phyloP scores from a whole-genome alignment of 1,139 yeast genomes.

The Yamadazyma atlantica region DNA sequence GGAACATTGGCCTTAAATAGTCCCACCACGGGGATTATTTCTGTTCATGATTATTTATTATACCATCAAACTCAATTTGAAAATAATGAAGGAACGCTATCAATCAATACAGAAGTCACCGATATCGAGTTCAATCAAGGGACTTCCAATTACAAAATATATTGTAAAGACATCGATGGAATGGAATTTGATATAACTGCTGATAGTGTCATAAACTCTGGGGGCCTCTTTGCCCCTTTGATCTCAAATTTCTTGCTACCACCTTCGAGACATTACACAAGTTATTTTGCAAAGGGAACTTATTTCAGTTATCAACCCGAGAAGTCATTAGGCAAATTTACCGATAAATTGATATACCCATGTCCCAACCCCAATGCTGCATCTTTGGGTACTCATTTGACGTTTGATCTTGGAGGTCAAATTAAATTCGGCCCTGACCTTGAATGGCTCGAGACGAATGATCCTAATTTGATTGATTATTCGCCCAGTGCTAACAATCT shows the following conservation, averaged over 20 bases:
- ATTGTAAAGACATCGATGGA: slow-evolving; percentile 28
- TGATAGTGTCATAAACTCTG: slow-evolving; percentile 67
- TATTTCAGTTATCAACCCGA: slow-evolving; percentile 60
- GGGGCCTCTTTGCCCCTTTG: slow-evolving; percentile 73
- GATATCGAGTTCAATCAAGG: slow-evolving; percentile 32
- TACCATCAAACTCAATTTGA: slow-evolving; percentile 56
- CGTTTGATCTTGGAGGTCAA: slow-evolving; percentile 80
- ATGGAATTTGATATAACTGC: slow-evolving; percentile 50
- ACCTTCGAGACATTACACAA: slow-evolving; percentile 51
- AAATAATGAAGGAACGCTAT: slow-evolving; percentile 62
- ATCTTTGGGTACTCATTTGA: slow-evolving; percentile 83
- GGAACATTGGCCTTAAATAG: slow-evolving; percentile 68
- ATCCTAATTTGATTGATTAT: slow-evolving; percentile 44
- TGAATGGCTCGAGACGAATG: slow-evolving; percentile 63
- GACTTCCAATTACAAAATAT: slow-evolving; percentile 24
- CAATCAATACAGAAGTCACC: slow-evolving; percentile 58
- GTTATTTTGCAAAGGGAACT: slow-evolving; percentile 81
- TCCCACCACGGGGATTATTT: slow-evolving; percentile 84
- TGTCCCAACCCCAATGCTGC: slow-evolving; percentile 72
- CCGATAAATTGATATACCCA: slow-evolving; percentile 64
- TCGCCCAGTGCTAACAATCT: slow-evolving; percentile 49
- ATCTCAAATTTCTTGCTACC: slow-evolving; percentile 73
- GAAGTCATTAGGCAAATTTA: slow-evolving; percentile 34
- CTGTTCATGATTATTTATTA: slow-evolving; percentile 73
- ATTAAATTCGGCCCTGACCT: slow-evolving; percentile 86